Evolutionary conservation across 2,329 filamentous ascomycete species (phyloP).

Genomic region (Phialocephala subalpina): DNA sequence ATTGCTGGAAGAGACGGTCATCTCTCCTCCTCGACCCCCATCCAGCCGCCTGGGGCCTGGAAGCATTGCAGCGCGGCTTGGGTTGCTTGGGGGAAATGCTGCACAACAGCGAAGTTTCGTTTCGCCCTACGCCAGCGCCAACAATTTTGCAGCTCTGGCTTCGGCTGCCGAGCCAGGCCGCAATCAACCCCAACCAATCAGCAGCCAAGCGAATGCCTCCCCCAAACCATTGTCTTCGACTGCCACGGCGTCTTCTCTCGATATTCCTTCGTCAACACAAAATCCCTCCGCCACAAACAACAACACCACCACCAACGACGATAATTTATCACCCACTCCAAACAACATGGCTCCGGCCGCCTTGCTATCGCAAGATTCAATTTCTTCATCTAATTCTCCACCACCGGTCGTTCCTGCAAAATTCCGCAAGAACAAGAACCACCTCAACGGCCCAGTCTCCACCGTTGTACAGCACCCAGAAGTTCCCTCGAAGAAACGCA

Average conservation of each 20-base stretch:
- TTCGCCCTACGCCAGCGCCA: conserved; percentile 36
- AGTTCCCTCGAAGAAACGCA: conserved; percentile 33
- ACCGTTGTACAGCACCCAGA: conserved; percentile 20
- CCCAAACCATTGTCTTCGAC: conserved; percentile 41
- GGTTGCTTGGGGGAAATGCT: conserved; percentile 21
- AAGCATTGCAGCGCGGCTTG: conserved; percentile 17
- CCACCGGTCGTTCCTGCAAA: conserved; percentile 1
- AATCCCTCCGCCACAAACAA: conserved; percentile 6
- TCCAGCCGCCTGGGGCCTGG: conserved; percentile 10
- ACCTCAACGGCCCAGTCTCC: background rate
- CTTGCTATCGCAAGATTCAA: conserved; percentile 21
- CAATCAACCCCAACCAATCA: conserved; percentile 39
- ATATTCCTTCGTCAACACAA: conserved; percentile 12
- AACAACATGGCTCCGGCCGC: conserved; percentile 29
- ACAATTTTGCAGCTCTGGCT: conserved; percentile 27
- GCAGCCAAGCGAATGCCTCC: conserved; percentile 29
- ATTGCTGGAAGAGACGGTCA: conserved; percentile 31
- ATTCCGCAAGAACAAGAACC: conserved; percentile 11
- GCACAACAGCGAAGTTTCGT: conserved; percentile 24
- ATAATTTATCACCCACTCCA: conserved; percentile 24
- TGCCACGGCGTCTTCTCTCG: conserved; percentile 17
- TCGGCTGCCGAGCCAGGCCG: conserved; percentile 37
- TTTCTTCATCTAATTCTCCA: conserved; percentile 12
- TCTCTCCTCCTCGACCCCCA: background rate
- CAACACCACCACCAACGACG: conserved; percentile 16